These are phyloP conservation scores for Discostella stelligeroides DNA, from an alignment of 108 stramenopile genomes.

Conservation along the genomic window DNA sequence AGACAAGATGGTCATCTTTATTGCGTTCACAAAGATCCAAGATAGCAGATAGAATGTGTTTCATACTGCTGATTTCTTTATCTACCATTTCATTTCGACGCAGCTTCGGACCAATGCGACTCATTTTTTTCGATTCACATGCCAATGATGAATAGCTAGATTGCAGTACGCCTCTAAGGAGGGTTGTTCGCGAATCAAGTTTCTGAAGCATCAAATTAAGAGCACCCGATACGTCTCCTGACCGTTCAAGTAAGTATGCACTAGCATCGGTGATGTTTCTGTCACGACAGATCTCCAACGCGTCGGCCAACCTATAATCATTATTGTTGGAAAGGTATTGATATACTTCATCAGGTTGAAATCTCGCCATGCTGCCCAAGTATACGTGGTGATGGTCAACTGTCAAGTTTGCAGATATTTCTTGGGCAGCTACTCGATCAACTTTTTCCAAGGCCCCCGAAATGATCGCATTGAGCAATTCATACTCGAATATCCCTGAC, in stretches of 20 bases:
- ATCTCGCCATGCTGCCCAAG: conserved; percentile 66
- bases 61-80: conserved; percentile 68
- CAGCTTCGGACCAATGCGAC: conserved; percentile 4
- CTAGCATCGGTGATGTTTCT: conserved; percentile 88
- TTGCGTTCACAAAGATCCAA: conserved; percentile 87
- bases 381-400: conserved; percentile 72
- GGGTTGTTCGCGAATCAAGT: conserved; percentile 73
- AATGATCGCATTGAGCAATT: conserved; percentile 68
- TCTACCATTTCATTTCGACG: conserved; percentile 41
- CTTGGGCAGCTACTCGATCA: conserved; percentile 68
- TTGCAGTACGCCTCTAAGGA: conserved; percentile 62
- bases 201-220: conserved; percentile 80
- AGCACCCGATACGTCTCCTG: conserved; percentile 89
- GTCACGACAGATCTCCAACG: conserved; percentile 81
- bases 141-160: conserved; percentile 17
- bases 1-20: conserved; percentile 52
- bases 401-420: conserved; percentile 66
- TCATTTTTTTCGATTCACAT: conserved; percentile 2
- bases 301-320: conserved; percentile 82
- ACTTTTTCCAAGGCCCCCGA: conserved; percentile 63
- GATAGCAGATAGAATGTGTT: conserved; percentile 66
- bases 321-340: conserved; percentile 73
- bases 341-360: conserved; percentile 84
- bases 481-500: conserved; percentile 52
- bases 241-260: conserved; percentile 87